Base-by-base conservation (phyloP, 352 stramenopile genomes). In the Thraustotheca clavata region DNA sequence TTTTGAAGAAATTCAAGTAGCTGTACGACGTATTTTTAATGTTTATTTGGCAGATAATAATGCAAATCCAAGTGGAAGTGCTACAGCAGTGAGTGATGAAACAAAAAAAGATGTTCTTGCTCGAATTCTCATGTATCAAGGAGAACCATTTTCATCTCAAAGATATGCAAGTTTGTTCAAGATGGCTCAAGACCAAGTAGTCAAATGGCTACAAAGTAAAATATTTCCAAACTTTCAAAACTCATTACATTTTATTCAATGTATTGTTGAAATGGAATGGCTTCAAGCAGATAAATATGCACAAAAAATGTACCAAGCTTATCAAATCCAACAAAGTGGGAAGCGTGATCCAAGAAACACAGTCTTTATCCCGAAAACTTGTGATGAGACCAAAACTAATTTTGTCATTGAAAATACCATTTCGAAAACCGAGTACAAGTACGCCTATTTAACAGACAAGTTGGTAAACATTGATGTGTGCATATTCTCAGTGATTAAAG, bases 231-330 rank as follows among this genome's bases (percentile, higher is more conserved):
- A 72, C 12, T 91, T 89, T 62, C 72, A 80, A 22, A 49, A 50
- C n/a, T 89, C 82, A 1, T 73, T 65, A 46, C 52, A 83, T 18
- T 91, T 88, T 69, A 80, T 91, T 24, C 71, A 76, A 57, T 71
- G 86, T 1, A 72, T 91, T 1, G 78, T 89, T 32, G 82, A 91
- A 70, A 78, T 74, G 0, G 82, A 89, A 48, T 77, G 87, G 59
- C 65, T 91, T 6, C 78, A 87, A 62, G 75, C 75, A 0, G 79
- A 91, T 34, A 69, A 4, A 5, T 31, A 11, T 20, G 16, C 24
- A 32, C n/a, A 60, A 38, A 5, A 67, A 54, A 7, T 68, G 49
- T 48, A 59, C 38, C 32, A 49, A 22, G 18, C 55, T 55, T n/a
- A 12, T 29, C 11, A 86, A 76, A 49, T 63, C 55, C 40, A 84